phyloP scores from a whole-genome alignment of 306 rosid species.

The Trichosanthes truncata region DNA sequence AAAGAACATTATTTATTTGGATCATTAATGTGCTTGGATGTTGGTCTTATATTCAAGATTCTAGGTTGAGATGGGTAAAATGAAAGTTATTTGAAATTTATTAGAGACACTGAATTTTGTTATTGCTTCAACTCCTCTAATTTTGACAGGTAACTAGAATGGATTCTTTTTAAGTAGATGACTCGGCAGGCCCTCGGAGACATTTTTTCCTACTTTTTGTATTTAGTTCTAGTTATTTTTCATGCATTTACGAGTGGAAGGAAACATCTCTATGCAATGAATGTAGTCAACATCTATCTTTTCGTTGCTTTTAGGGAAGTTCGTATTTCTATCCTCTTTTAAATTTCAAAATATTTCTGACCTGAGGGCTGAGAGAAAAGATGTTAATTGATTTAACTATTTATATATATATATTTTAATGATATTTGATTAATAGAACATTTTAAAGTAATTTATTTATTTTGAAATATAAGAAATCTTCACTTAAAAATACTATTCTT shows the following conservation, averaged over 20 bases:
- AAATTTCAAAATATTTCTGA: background rate
- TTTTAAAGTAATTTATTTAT: background rate
- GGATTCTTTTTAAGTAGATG: background rate
- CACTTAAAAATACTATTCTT: background rate
- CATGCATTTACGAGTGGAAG: background rate
- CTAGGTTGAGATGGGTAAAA: background rate
- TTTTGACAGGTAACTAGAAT: background rate
- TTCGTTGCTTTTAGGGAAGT: background rate
- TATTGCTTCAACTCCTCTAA: background rate
- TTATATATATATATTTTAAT: too few relatives aligned
- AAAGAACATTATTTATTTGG: background rate
- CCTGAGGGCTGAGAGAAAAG: background rate
- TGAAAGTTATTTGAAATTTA: background rate
- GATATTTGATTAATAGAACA: too few relatives aligned
- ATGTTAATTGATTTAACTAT: too few relatives aligned
- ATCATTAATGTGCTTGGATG: background rate
- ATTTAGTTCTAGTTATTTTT: background rate
- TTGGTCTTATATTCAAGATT: background rate
- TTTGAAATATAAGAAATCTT: background rate
- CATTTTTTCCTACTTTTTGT: background rate
- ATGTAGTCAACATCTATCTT: background rate
- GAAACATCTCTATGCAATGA: background rate
- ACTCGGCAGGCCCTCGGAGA: background rate
- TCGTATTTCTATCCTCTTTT: background rate
- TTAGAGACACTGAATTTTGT: background rate